Conservation (phyloP, 495 filamentous ascomycete species). For the Penicillium desertorum region DNA sequence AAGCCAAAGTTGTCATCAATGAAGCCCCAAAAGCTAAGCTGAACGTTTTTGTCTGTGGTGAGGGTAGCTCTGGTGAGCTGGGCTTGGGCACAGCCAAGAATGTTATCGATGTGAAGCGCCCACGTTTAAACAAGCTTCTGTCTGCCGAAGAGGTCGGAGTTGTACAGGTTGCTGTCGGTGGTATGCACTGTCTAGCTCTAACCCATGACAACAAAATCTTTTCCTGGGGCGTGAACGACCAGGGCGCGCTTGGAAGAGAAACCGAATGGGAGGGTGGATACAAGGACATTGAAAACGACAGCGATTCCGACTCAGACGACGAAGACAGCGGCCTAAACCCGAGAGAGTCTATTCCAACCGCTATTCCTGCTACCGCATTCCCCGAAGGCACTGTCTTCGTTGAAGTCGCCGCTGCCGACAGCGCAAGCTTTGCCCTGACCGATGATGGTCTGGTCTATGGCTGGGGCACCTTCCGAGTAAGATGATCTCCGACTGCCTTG, state of each 20-base stretch:
- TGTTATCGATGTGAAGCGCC: slow-evolving; percentile 65
- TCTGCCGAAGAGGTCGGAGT: slow-evolving; percentile 59
- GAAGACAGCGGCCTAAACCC: slow-evolving; percentile 62
- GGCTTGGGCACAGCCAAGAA: slow-evolving; percentile 62
- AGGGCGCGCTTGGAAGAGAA: slow-evolving; percentile 62
- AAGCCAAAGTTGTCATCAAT: slow-evolving; percentile 43
- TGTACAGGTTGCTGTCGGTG: slow-evolving; percentile 60
- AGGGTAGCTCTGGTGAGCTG: slow-evolving; percentile 66
- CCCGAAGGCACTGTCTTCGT: slow-evolving; percentile 56
- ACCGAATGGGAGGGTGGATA: slow-evolving; percentile 63
- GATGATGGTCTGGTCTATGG: slow-evolving; percentile 66
- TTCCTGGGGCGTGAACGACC: slow-evolving; percentile 70
- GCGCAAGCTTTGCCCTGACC: slow-evolving; percentile 63
- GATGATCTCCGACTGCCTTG: slow-evolving; percentile 10
- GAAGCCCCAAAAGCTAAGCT: slow-evolving; percentile 47
- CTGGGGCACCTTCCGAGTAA: slow-evolving; percentile 70
- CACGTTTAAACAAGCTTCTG: slow-evolving; percentile 61
- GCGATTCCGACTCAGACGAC: slow-evolving; percentile 51
- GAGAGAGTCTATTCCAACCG: slow-evolving; percentile 56
- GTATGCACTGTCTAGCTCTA: slow-evolving; percentile 64
- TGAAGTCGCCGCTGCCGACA: slow-evolving; percentile 63
- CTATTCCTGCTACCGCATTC: slow-evolving; percentile 53
- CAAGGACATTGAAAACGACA: slow-evolving; percentile 59
- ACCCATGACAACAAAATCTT: slow-evolving; percentile 63
- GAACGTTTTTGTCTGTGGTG: slow-evolving; percentile 68